phyloP scores from a whole-genome alignment of 768 basidiomycete species.

The Lactifluus pinguis region DNA sequence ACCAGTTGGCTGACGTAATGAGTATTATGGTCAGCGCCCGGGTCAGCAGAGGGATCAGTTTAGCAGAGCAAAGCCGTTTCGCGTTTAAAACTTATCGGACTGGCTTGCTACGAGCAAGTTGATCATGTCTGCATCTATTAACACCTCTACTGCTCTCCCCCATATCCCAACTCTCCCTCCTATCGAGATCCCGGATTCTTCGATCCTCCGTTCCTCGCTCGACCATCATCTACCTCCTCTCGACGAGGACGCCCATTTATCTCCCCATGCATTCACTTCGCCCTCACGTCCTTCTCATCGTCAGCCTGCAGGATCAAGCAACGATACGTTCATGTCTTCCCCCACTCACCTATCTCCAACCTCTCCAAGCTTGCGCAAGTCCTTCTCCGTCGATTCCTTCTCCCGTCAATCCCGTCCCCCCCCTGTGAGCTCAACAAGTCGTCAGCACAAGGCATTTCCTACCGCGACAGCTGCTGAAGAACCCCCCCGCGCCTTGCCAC shows the following conservation, averaged over 20 bases:
- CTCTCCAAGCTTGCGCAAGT: slow-evolving; percentile 52
- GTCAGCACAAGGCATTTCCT: slow-evolving; percentile 4
- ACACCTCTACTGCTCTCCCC: slow-evolving; percentile 26
- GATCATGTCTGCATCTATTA: slow-evolving; percentile 18
- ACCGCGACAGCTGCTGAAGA: neutral
- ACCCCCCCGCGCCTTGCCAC: neutral
- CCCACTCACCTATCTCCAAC: slow-evolving; percentile 22
- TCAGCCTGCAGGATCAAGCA: slow-evolving; percentile 20
- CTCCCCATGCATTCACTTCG: slow-evolving; percentile 20
- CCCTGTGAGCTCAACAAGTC: slow-evolving; percentile 23
- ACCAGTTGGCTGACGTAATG: slow-evolving; percentile 9
- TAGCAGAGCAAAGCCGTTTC: neutral
- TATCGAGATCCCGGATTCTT: slow-evolving; percentile 33
- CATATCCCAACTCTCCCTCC: slow-evolving; percentile 37
- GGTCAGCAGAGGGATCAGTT: neutral
- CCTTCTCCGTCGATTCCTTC: slow-evolving; percentile 73
- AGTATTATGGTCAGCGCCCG: neutral
- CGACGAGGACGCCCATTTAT: slow-evolving; percentile 33
- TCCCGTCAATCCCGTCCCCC: slow-evolving; percentile 31
- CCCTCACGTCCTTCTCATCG: slow-evolving; percentile 21
- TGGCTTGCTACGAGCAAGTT: slow-evolving; percentile 12
- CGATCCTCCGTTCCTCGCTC: slow-evolving; percentile 22
- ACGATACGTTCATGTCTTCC: slow-evolving; percentile 22
- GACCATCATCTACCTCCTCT: slow-evolving; percentile 28
- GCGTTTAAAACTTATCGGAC: neutral